Base-by-base conservation (phyloP, 2,329 filamentous ascomycete genomes). In the Cadophora gregata region DNA sequence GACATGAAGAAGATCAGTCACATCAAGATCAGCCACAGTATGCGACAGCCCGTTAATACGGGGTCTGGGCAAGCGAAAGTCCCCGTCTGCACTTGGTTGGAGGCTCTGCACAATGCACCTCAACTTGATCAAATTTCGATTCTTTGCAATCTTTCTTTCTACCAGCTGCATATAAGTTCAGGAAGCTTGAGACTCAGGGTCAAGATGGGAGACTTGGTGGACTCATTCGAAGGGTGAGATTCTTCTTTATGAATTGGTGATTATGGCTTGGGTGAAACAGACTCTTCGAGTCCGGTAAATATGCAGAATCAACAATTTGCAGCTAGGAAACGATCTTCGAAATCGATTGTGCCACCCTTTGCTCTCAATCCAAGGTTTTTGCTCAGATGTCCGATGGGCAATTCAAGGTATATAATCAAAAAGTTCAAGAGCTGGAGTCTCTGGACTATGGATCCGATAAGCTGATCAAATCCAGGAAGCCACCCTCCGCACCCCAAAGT, bases 321-420 rank as follows among this genome's bases (percentile, higher is more conserved):
- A 59, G 62, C 47, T 1, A 38, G 12, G 62, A 27, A 3, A 31
- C 19, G 2, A 12, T 36, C 19, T 59, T 59, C 25, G 48, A 50
- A 38, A 53, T 64, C 21, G 38, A 59, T 24, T 59, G 62, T 51
- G 53, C 62, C 3, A 27, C 59, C n/a, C 27, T 64, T 12, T 64
- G 62, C n/a, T 33, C 62, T 29, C 24, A 45, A 47, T 50, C 38
- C 3, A 8, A 25, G n/a, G 51, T 64, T 21, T 21, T 64, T 7
- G 19, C 38, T 3, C 48, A 21, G 12, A 45, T 45, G 8, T 38
- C 38, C 9, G 62, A 58, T 36, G 62, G 38, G 21, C 50, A 64
- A 21, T 59, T 64, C 42, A 64, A 59, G 42, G 62, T 53, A 62
- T 12, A 16, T 4, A 42, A 42, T 16, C 14, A 42, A 42, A 16